Evolutionary conservation across 1,284 basidiomycete species (phyloP).

Genomic region (Puccinia polysora): DNA sequence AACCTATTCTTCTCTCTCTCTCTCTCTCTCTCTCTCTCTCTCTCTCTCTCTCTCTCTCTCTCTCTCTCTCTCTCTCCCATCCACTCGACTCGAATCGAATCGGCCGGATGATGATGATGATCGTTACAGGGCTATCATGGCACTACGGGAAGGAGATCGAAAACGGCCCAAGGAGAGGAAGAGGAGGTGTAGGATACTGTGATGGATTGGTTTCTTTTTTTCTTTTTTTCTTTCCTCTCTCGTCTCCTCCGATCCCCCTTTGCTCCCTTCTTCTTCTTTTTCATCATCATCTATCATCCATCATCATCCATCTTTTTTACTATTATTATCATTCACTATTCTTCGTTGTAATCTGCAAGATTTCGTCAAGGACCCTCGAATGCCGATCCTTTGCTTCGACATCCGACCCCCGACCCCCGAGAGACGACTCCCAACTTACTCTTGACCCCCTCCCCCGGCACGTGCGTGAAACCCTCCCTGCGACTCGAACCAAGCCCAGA

Average conservation of each 20-base stretch:
- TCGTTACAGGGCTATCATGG: conserved; percentile 33
- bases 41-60: no score
- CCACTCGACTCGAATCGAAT: no score
- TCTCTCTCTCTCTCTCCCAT: no score
- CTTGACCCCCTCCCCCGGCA: no score
- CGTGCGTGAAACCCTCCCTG: no score
- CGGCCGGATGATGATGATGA: no score
- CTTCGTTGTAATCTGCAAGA: conserved; percentile 21
- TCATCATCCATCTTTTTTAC: not conserved
- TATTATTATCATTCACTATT: no score
- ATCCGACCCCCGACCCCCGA: no score
- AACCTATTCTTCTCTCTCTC: not conserved
- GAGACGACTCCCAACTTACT: no score
- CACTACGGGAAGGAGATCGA: conserved; percentile 27
- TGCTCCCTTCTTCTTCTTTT: not conserved
- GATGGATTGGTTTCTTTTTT: not conserved
- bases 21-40: not conserved
- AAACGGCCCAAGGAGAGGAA: conserved; percentile 40
- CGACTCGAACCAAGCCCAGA: no score
- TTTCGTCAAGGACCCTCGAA: no score
- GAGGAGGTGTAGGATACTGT: conserved; percentile 41
- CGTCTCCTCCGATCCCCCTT: conserved; percentile 1
- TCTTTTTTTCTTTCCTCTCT: not conserved
- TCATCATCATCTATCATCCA: not conserved
- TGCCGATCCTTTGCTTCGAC: no score